phyloP scores from a whole-genome alignment of 2,329 filamentous ascomycete genomes.

The Orbilia blumenaviensis region DNA sequence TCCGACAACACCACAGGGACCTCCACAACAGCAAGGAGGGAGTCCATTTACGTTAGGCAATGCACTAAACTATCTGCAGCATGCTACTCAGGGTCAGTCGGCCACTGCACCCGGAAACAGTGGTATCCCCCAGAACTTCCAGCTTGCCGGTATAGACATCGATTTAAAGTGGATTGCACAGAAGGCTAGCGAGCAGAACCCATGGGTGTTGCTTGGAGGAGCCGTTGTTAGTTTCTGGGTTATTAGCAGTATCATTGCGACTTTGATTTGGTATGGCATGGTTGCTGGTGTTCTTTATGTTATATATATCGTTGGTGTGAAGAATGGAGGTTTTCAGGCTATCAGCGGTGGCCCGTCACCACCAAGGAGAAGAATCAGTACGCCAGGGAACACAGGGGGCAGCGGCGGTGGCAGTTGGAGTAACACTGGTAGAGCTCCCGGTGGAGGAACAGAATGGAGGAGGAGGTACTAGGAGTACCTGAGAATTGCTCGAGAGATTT shows the following conservation, averaged over 20 bases:
- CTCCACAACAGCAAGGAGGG: constrained; percentile 7
- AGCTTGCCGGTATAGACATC: constrained; percentile 45
- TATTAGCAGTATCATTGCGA: constrained; percentile 48
- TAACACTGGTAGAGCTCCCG: not conserved
- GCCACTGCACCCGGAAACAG: not conserved
- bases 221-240: constrained; percentile 42
- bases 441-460: constrained; percentile 32
- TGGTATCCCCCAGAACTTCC: constrained; percentile 27
- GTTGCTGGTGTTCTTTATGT: constrained; percentile 44
- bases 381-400: constrained; percentile 18
- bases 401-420: constrained; percentile 15
- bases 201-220: constrained; percentile 43
- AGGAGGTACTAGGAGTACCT: constrained; percentile 33
- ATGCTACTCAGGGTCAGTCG: constrained; percentile 8
- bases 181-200: constrained; percentile 47
- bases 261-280: constrained; percentile 46
- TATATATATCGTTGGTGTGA: constrained; percentile 47
- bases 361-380: constrained; percentile 15
- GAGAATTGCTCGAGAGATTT: not conserved
- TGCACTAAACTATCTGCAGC: constrained; percentile 36
- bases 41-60: constrained; percentile 48
- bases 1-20: constrained; percentile 3
- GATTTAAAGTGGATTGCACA: constrained; percentile 46
- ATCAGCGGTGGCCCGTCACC: constrained; percentile 11
- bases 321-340: constrained; percentile 44